phyloP scores from a whole-genome alignment of 805 yeast species.

The Suhomyces xylopsoci region DNA sequence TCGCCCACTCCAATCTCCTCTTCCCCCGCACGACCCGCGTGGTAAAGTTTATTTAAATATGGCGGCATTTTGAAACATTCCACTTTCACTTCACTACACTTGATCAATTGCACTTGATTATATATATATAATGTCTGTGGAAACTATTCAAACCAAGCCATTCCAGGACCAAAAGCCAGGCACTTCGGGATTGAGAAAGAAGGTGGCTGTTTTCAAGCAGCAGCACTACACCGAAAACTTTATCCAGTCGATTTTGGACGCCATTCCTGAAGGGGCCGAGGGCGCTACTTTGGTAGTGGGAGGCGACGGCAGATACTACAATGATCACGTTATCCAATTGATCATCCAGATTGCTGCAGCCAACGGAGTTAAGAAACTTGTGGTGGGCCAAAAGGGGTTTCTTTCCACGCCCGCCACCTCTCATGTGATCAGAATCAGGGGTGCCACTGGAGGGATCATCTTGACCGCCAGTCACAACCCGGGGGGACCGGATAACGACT shows the following conservation, averaged over 20 bases:
- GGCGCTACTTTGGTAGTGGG: constrained; percentile 84
- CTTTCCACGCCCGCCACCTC: constrained; percentile 96
- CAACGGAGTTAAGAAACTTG: constrained; percentile 80
- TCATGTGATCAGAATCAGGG: constrained; percentile 74
- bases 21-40: background rate
- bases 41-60: background rate
- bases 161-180: constrained; percentile 95
- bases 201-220: constrained; percentile 78
- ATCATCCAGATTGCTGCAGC: constrained; percentile 86
- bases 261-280: constrained; percentile 86
- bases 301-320: constrained; percentile 95
- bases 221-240: constrained; percentile 88
- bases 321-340: constrained; percentile 72
- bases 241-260: constrained; percentile 76
- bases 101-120: no score
- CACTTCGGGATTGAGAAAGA: constrained; percentile 93
- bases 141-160: constrained; percentile 58
- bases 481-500: constrained; percentile 89
- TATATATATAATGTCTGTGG: no score
- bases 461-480: constrained; percentile 97
- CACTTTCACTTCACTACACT: no score
- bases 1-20: background rate
- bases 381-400: constrained; percentile 85
- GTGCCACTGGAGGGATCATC: constrained; percentile 90
- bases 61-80: background rate